These are phyloP conservation scores for Cordyceps cateniannulata DNA, from an alignment of 2,329 filamentous ascomycete genomes.

Conservation along the genomic window DNA sequence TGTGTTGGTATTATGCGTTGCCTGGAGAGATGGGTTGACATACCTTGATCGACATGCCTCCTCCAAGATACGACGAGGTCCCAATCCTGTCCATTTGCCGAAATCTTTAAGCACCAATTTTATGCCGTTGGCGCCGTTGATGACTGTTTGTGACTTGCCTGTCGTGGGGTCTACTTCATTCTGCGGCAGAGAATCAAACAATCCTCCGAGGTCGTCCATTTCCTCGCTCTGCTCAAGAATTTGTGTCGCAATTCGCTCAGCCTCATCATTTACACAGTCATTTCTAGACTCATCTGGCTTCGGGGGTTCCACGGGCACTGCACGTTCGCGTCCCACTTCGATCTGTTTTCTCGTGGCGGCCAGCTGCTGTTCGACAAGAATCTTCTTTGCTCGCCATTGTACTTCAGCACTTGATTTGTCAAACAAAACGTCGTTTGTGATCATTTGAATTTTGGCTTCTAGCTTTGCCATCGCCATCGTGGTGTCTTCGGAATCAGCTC, in stretches of 20 bases:
- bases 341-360: constrained; percentile 39
- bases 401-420: constrained; percentile 59
- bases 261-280: constrained; percentile 49
- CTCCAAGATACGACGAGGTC: constrained; percentile 69
- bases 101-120: constrained; percentile 71
- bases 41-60: constrained; percentile 81
- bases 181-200: constrained; percentile 56
- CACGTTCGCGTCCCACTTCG: constrained; percentile 17
- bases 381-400: constrained; percentile 55
- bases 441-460: constrained; percentile 65
- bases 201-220: constrained; percentile 42
- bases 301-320: constrained; percentile 13
- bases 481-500: constrained; percentile 24
- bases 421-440: constrained; percentile 73
- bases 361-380: constrained; percentile 56
- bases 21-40: constrained; percentile 13
- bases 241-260: constrained; percentile 52
- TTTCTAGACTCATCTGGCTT: constrained; percentile 25
- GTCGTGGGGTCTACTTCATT: constrained; percentile 52
- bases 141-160: constrained; percentile 51
- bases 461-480: constrained; percentile 55
- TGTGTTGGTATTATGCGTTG: constrained; percentile 6
- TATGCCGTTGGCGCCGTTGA: constrained; percentile 44
- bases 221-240: constrained; percentile 50
- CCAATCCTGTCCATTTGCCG: constrained; percentile 72